phyloP scores from a whole-genome alignment of 345 rosid genomes.

The Bretschneidera sinensis region DNA sequence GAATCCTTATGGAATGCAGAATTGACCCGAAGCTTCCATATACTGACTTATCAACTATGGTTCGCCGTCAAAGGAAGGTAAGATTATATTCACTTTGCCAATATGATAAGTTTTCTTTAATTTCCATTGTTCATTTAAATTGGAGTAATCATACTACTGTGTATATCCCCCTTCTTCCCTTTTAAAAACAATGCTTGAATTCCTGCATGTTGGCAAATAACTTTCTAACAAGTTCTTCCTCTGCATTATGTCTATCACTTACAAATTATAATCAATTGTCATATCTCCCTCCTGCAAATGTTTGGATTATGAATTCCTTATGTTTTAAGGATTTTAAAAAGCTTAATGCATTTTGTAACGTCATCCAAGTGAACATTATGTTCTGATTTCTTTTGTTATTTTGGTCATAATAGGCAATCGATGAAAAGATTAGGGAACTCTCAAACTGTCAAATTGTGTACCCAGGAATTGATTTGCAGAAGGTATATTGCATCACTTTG shows the following conservation, averaged over 20 bases:
- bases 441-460: constrained; percentile 86
- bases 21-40: constrained; percentile 96
- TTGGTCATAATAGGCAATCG: constrained; percentile 59
- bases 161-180: not conserved
- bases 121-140: not conserved
- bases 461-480: constrained; percentile 65
- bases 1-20: constrained; percentile 98
- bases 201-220: not conserved
- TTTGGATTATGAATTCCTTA: not conserved
- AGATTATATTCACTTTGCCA: constrained; percentile 4
- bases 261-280: not conserved
- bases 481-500: constrained; percentile 42
- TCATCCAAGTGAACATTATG: not conserved
- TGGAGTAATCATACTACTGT: no score
- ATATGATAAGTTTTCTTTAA: not conserved
- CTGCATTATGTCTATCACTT: not conserved
- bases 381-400: no score
- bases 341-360: not conserved
- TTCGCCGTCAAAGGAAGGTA: constrained; percentile 89
- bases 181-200: not conserved
- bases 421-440: constrained; percentile 92
- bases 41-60: constrained; percentile 87
- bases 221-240: not conserved
- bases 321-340: no score
- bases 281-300: not conserved